These are phyloP conservation scores for Gentiana macrophylla DNA, from an alignment of 257 asterid species.

Conservation along the genomic window DNA sequence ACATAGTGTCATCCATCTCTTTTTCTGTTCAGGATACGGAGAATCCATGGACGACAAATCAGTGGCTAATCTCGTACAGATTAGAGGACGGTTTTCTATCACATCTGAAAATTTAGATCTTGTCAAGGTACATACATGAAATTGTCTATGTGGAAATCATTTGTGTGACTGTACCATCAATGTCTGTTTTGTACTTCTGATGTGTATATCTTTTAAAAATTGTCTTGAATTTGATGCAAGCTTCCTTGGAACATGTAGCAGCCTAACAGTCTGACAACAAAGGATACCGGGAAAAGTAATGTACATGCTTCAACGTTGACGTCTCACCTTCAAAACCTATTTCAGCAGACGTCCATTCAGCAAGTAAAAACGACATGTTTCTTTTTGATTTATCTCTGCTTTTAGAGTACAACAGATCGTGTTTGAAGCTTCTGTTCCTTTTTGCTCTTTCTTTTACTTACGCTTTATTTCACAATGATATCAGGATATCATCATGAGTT, in stretches of 20 bases:
- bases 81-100: conserved; percentile 95
- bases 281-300: conserved; percentile 48
- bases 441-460: conserved; percentile 4
- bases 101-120: conserved; percentile 98
- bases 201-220: conserved; percentile 2
- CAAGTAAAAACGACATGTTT: conserved; percentile 37
- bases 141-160: background rate
- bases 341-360: conserved; percentile 90
- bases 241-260: conserved; percentile 24
- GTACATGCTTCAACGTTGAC: conserved; percentile 64
- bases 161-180: background rate
- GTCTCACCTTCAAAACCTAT: conserved; percentile 97
- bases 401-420: no score
- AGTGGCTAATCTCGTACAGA: conserved; percentile 78
- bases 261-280: conserved; percentile 50
- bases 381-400: no score
- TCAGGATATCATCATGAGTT: conserved; percentile 40
- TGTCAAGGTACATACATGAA: conserved; percentile 58
- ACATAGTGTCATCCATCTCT: conserved; percentile 4
- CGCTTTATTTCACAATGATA: background rate
- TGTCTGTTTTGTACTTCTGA: conserved; percentile 1
- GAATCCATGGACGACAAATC: conserved; percentile 85
- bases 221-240: background rate
- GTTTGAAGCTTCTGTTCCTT: no score
- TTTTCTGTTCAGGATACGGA: conserved; percentile 48